Evolutionary conservation across 1,284 basidiomycete species (phyloP), one percentile per base, ranked within the genome.

Genomic region (Trichosporon ovoides): DNA sequence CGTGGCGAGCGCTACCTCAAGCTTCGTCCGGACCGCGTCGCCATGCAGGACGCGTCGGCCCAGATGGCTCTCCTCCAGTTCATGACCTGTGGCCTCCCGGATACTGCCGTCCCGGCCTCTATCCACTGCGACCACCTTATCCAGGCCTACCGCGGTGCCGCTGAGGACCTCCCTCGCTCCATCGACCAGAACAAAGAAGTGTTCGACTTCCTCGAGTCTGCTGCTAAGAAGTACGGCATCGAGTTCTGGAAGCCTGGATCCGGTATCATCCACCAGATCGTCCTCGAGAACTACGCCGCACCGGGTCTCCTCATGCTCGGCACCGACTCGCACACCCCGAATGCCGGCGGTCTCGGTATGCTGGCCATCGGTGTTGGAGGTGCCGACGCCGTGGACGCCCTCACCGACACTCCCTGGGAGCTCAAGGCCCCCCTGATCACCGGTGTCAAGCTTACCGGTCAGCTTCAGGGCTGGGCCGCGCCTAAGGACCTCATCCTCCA

Each of bases 391-490:
- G 96, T 99, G 33, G 96, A 99, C 76, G 96, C 93, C 14, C 89
- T 99, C 86, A 97, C 95, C 10, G 88, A 90, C 60, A 97, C 94
- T 18, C 93, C 95, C 37, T 99, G 96, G 96, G 96, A 98, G 77
- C 81, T 98, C 58, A 95, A 96, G 78, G 93, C 94, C 34, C 95
- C 94, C 13, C 83, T 88, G 66, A 83, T 96, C 40, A 85, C 91
- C 53, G 92, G 91, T 86, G 83, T 98, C 57, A 90, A 91, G 76
- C 82, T 99, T 54, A 94, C 85, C 35, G 96, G 96, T 9, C 80
- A 90, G 76, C 80, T 98, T 61, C 85, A 81, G 66, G 91, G 89
- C 11, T 99, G 96, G 96, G 84, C 89, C 38, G 96, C 93, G 20
- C 88, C 96, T 13, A 99, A 99, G 79, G 96, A 98, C 79, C 80